Conservation (phyloP, 208 protist species). For the Trichomonas vaginalis region DNA sequence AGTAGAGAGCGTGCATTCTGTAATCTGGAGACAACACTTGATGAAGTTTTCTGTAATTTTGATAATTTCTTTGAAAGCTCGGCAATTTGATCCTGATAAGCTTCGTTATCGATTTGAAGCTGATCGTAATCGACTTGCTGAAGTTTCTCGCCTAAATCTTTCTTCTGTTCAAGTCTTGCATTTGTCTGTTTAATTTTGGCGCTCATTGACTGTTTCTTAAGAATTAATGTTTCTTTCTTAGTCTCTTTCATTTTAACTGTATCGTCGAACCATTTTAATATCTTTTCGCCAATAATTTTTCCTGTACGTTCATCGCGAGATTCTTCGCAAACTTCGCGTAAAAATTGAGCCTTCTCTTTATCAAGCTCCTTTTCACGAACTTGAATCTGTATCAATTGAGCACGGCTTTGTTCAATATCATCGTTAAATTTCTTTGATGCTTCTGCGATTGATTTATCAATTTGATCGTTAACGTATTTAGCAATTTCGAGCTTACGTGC, state of each 20-base stretch:
- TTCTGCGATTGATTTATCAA: not conserved
- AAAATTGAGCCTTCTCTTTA: not conserved
- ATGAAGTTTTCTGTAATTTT: not conserved
- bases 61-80: not conserved
- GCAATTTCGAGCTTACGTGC: not conserved
- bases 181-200: not conserved
- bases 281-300: slow-evolving; percentile 16
- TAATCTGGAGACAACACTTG: not conserved
- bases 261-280: not conserved
- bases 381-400: not conserved
- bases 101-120: not conserved
- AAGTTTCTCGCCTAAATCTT: not conserved
- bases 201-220: not conserved
- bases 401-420: not conserved
- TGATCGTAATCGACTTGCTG: slow-evolving; percentile 18
- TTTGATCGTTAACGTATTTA: not conserved
- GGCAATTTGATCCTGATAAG: not conserved
- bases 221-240: not conserved
- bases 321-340: not conserved
- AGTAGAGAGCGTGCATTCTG: not conserved
- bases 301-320: not conserved
- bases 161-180: slow-evolving; percentile 2
- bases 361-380: not conserved
- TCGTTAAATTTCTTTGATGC: not conserved
- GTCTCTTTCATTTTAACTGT: not conserved